Percentiles rank a stretch among this genome's conserved stretches.
Evolutionary conservation across 495 filamentous ascomycete genomes (phyloP).

Genomic region (Tuber umbilicatum): DNA sequence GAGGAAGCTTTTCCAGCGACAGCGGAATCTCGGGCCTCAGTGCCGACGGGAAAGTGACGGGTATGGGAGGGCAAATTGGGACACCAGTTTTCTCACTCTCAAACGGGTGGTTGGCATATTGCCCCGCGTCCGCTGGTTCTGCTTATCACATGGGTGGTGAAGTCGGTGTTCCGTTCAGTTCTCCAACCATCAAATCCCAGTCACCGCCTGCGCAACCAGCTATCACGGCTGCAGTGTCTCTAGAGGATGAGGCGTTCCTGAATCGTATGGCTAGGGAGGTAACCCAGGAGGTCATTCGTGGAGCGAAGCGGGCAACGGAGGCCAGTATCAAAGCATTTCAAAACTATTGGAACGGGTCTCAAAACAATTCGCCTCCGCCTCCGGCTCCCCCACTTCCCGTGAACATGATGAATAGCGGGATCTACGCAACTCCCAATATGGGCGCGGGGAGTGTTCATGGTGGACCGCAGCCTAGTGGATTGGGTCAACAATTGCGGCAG

Average conservation of each 20-base stretch:
- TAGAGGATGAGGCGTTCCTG: conserved; percentile 70
- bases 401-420: conserved; percentile 4
- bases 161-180: conserved; percentile 48
- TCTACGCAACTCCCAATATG: conserved; percentile 22
- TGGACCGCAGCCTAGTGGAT: conserved; percentile 34
- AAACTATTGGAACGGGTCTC: conserved; percentile 65
- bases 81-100: conserved; percentile 66
- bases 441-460: conserved; percentile 26
- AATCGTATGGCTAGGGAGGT: conserved; percentile 81
- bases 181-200: conserved; percentile 61
- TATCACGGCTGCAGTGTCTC: conserved; percentile 68
- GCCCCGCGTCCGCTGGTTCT: conserved; percentile 66
- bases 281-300: conserved; percentile 83
- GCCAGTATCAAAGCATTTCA: conserved; percentile 82
- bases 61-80: conserved; percentile 20
- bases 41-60: conserved; percentile 22
- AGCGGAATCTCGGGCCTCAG: conserved; percentile 14
- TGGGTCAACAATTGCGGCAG: conserved; percentile 40
- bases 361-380: conserved; percentile 14
- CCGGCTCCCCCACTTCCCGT: conserved; percentile 12
- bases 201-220: conserved; percentile 69
- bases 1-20: conserved; percentile 27
- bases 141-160: conserved; percentile 61
- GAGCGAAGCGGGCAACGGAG: conserved; percentile 78
- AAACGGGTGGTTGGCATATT: conserved; percentile 77